Percentiles rank a stretch among this genome's conserved stretches.
Evolutionary conservation across 192 early-diverging fungal species (phyloP).

Genomic region (Powellomyces hirtus): DNA sequence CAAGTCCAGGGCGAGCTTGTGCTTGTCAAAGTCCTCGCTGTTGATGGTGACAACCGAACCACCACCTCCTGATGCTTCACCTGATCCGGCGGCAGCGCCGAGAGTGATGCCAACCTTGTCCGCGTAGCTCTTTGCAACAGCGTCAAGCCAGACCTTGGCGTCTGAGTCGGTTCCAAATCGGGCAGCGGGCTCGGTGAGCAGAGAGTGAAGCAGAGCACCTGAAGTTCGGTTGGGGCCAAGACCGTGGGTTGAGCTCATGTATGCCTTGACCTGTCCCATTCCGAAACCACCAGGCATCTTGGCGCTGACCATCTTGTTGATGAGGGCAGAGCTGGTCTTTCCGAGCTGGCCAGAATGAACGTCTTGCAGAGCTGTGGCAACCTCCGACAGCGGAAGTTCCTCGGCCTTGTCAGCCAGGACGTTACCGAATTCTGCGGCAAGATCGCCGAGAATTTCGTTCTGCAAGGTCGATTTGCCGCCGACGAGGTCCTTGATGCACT

Average conservation of each 20-base stretch:
- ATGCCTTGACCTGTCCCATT: constrained; percentile 71
- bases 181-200: constrained; percentile 77
- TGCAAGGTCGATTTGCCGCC: constrained; percentile 95
- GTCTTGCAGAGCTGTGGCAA: constrained; percentile 63
- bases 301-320: constrained; percentile 75
- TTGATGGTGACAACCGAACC: constrained; percentile 71
- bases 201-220: constrained; percentile 71
- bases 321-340: constrained; percentile 71
- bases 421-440: constrained; percentile 87
- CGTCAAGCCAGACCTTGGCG: constrained; percentile 77
- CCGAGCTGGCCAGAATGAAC: constrained; percentile 72
- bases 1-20: constrained; percentile 67
- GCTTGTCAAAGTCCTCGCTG: constrained; percentile 79
- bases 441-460: constrained; percentile 94
- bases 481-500: constrained; percentile 91
- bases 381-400: constrained; percentile 82
- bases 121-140: constrained; percentile 69
- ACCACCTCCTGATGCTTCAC: constrained; percentile 48
- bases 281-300: constrained; percentile 94
- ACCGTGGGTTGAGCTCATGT: constrained; percentile 70
- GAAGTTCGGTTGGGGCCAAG: constrained; percentile 74
- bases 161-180: constrained; percentile 73
- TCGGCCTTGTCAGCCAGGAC: constrained; percentile 86
- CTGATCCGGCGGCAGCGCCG: constrained; percentile 49
- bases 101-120: constrained; percentile 66